These are phyloP conservation scores for Exutisphaerella laricina DNA, from an alignment of 2,329 filamentous ascomycete species.

Conservation along the genomic window DNA sequence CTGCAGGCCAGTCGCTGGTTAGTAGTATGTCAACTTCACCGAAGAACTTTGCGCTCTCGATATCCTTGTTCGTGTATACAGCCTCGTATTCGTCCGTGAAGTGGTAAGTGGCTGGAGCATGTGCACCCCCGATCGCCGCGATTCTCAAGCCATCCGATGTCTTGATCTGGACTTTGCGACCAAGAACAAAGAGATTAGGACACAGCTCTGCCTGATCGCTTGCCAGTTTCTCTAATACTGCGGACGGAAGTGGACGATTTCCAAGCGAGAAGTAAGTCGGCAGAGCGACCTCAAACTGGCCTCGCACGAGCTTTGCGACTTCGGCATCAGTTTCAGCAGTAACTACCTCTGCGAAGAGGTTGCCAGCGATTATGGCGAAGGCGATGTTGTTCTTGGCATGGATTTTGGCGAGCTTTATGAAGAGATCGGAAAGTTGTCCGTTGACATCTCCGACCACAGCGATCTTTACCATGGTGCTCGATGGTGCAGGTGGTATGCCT, in stretches of 20 bases:
- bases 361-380: slow-evolving; percentile 76
- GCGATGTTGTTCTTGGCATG: slow-evolving; percentile 85
- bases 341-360: slow-evolving; percentile 63
- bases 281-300: slow-evolving; percentile 67
- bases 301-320: slow-evolving; percentile 56
- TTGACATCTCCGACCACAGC: slow-evolving; percentile 79
- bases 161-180: slow-evolving; percentile 79
- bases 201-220: slow-evolving; percentile 66
- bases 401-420: slow-evolving; percentile 70
- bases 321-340: slow-evolving; percentile 42
- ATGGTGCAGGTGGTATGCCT: too few relatives aligned
- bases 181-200: slow-evolving; percentile 84
- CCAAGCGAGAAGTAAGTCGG: slow-evolving; percentile 90
- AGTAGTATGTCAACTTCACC: slow-evolving; percentile 80
- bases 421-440: slow-evolving; percentile 68
- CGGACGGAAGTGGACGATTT: slow-evolving; percentile 61
- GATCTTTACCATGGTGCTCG: slow-evolving; percentile 38
- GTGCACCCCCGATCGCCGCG: slow-evolving; percentile 71
- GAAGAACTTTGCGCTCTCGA: slow-evolving; percentile 48
- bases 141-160: slow-evolving; percentile 86
- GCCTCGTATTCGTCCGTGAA: slow-evolving; percentile 63
- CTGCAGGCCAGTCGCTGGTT: slow-evolving; percentile 78
- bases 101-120: slow-evolving; percentile 17
- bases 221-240: slow-evolving; percentile 67
- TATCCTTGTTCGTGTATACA: slow-evolving; percentile 70